Evolutionary conservation across 129 eudicot genomes (phyloP).

Genomic region (Cynara cardunculus): DNA sequence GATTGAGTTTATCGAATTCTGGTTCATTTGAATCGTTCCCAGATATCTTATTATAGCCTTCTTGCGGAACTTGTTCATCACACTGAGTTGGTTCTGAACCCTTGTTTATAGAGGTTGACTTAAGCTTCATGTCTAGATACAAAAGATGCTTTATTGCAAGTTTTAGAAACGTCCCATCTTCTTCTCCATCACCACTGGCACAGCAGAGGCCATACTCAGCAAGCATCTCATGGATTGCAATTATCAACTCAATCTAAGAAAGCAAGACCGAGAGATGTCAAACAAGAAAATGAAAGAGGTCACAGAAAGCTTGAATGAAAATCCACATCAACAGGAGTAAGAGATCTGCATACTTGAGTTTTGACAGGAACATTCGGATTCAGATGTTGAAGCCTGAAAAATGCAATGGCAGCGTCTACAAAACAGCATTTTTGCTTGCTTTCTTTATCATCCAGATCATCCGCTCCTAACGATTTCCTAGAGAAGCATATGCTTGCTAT

Average conservation of each 20-base stretch:
- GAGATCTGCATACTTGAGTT: constrained; percentile 54
- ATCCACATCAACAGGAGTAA: constrained; percentile 2
- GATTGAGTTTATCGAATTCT: constrained; percentile 13
- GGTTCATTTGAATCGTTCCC: constrained; percentile 20
- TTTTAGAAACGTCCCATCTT: constrained; percentile 87
- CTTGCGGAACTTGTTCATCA: constrained; percentile 48
- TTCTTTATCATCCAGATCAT: constrained; percentile 47
- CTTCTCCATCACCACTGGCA: constrained; percentile 74
- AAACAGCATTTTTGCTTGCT: constrained; percentile 48
- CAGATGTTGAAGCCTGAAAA: constrained; percentile 85
- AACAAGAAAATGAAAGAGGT: neutral
- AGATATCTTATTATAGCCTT: constrained; percentile 24
- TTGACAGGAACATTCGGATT: constrained; percentile 59
- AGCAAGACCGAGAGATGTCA: neutral
- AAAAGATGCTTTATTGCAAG: constrained; percentile 90
- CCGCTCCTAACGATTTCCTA: constrained; percentile 51
- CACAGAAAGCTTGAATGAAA: constrained; percentile 1
- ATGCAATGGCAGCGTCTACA: constrained; percentile 78
- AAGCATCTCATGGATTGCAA: constrained; percentile 91
- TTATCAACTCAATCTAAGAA: constrained; percentile 67
- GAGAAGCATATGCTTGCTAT: constrained; percentile 47
- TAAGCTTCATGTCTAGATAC: constrained; percentile 83
- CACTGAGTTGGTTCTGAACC: constrained; percentile 35
- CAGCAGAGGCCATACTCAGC: constrained; percentile 97
- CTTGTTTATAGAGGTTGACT: constrained; percentile 47